A percentile compares a stretch with the other conserved stretches of the same genome.
Conservation (phyloP, 1,139 yeast species). For the Geotrichum restrictum region DNA sequence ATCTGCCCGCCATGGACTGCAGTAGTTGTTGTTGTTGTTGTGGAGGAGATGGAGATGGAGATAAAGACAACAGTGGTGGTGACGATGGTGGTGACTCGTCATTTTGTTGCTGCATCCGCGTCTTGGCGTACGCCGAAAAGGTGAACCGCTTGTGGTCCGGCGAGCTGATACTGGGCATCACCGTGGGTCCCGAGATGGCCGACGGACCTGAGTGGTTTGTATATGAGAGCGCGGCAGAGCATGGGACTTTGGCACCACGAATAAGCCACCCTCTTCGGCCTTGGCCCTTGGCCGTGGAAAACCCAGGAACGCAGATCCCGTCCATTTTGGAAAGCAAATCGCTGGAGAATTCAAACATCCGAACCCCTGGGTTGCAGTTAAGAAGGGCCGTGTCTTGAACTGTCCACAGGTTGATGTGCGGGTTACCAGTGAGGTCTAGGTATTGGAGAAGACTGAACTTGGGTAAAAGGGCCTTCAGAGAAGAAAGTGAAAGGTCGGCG, state of each 20-base stretch:
- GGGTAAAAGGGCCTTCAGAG: conserved; percentile 49
- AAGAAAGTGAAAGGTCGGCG: conserved; percentile 49
- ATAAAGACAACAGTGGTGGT: conserved; percentile 12
- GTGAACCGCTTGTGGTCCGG: conserved; percentile 26
- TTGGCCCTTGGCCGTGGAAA: conserved; percentile 52
- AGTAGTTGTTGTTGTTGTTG: too few relatives aligned
- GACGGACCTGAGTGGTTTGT: conserved; percentile 19
- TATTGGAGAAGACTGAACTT: conserved; percentile 37
- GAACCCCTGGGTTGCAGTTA: conserved; percentile 38
- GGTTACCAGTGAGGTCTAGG: conserved; percentile 52
- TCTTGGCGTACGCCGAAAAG: conserved; percentile 31
- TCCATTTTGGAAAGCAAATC: conserved; percentile 34
- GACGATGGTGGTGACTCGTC: conserved; percentile 16
- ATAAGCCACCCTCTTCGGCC: conserved; percentile 83
- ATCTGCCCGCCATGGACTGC: conserved; percentile 7
- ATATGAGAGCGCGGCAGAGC: conserved; percentile 21
- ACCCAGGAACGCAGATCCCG: conserved; percentile 34
- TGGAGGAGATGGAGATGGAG: conserved; percentile 7
- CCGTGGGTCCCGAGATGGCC: conserved; percentile 11
- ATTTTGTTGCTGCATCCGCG: conserved; percentile 23
- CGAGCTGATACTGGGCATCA: conserved; percentile 17
- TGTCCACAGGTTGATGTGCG: conserved; percentile 49
- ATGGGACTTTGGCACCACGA: conserved; percentile 39
- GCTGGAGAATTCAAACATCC: conserved; percentile 41
- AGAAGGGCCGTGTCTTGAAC: conserved; percentile 50